Evolutionary conservation across 2,329 filamentous ascomycete species (phyloP), one percentile per base, ranked within the genome.

Genomic region (Colletotrichum orbiculare): DNA sequence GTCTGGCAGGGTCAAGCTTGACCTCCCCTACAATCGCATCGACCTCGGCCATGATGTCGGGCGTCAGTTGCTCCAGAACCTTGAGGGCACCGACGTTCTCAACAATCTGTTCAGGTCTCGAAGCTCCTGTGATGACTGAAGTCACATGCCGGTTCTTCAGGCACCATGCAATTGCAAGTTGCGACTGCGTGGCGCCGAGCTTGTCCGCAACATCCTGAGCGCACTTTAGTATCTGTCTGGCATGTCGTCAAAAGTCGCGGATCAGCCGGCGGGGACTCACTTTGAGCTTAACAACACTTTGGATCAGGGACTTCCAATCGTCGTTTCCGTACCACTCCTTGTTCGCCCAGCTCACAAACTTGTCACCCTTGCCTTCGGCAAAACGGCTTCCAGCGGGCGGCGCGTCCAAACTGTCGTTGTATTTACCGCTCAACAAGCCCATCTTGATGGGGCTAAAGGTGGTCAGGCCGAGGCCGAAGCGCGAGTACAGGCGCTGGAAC

Each of bases 361-460:
- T 83, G 56, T 82, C 82, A 3, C 60, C 60, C 66, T 83, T 81
- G 76, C 87, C 86, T 69, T 79, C 85, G 49, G 82, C 85, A 71
- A 86, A 89, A 13, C 85, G 84, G 34, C 83, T 87, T 69, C 84
- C 85, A 49, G 84, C 79, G 6, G 86, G 85, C 17, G 88, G 81
- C 52, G 82, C 74, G 47, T 79, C 75, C 9, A 88, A 77, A 1
- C 82, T 82, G 46, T 81, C 79, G 56, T 88, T 89, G 77, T 91
- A 91, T 76, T 91, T 91, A 38, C 89, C 89, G 0, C 86, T 87
- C 56, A 91, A 76, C 54, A 91, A 76, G 2, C 89, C 89, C 45
- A 77, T 76, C 67, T 78, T 78, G 68, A 91, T 78, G 2, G 88
- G 88, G n/a, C 81, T 85, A 74, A 85, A 91, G 41, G 83, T 85